These are phyloP conservation scores for Euphorbia peplus DNA, from an alignment of 345 rosid genomes.

Conservation along the genomic window DNA sequence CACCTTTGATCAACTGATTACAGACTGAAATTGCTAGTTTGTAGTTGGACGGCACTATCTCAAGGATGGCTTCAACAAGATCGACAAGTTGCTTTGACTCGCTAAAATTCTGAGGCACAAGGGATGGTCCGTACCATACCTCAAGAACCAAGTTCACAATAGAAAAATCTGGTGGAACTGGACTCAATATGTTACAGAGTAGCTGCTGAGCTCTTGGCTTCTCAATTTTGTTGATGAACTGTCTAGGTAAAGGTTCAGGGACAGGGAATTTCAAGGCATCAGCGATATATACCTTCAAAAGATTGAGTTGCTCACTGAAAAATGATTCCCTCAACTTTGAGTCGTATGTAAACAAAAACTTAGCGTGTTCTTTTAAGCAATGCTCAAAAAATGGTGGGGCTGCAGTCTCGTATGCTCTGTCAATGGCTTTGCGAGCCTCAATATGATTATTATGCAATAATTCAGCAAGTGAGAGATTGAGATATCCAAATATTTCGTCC, in stretches of 20 bases:
- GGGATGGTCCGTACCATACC: slow-evolving; percentile 71
- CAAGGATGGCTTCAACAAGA: slow-evolving; percentile 73
- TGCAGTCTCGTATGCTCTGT: slow-evolving; percentile 54
- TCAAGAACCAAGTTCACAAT: slow-evolving; percentile 67
- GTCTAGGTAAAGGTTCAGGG: slow-evolving; percentile 60
- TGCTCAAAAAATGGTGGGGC: slow-evolving; percentile 39
- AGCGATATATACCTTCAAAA: slow-evolving; percentile 53
- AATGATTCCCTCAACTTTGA: slow-evolving; percentile 32
- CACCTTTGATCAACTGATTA: slow-evolving; percentile 41
- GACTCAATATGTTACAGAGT: slow-evolving; percentile 49
- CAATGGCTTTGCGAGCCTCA: slow-evolving; percentile 53
- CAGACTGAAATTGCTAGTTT: slow-evolving; percentile 58
- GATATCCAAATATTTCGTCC: slow-evolving; percentile 68
- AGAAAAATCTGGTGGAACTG: slow-evolving; percentile 46
- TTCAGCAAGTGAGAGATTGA: slow-evolving; percentile 66
- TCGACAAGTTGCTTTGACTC: slow-evolving; percentile 65
- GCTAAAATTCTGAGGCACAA: slow-evolving; percentile 50
- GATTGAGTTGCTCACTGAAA: slow-evolving; percentile 40
- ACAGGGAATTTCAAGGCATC: slow-evolving; percentile 40
- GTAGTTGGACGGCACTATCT: slow-evolving; percentile 63
- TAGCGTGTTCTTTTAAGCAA: slow-evolving; percentile 75
- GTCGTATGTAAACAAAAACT: slow-evolving; percentile 41
- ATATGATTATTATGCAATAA: slow-evolving; percentile 50
- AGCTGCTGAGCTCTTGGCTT: slow-evolving; percentile 63
- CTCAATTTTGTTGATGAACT: slow-evolving; percentile 48